Base-by-base conservation (phyloP, 139 green algal genomes). In the Zygnema circumcarinatum region DNA sequence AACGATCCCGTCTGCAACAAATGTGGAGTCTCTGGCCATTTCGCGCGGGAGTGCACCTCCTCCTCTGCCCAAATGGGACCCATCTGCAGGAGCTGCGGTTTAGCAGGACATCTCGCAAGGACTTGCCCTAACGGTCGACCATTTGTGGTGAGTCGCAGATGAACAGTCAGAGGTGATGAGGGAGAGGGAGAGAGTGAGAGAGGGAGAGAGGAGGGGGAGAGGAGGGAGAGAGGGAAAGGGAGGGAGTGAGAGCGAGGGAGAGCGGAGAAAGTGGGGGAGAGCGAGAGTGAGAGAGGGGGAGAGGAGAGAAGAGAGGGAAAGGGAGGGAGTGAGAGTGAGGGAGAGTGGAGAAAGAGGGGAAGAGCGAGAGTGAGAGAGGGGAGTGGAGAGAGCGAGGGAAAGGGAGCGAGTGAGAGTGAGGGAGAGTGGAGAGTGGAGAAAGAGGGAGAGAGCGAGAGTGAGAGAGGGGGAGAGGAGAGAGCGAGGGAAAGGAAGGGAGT, bases 1-100 rank as follows among this genome's bases (percentile, higher is more conserved):
- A 78, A 87, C 75, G 32, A 35, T 38, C 84, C 84, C 35, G 84
- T 89, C 2, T 89, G 84, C 84, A 89, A 89, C 76, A 74, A 31
- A 29, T 89, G 84, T 75, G 84, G 84, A 74, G 2, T 47, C 16
- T n/a, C 33, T n/a, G 75, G 84, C 31, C 84, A 89, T 67, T 79
- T 89, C 0, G 76, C 84, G 1, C 39, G 38, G 31, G 38, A 84
- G 29, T 89, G 84, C 42, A 25, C 84, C 36, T 21, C 29, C 2
- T 22, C 1, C 0, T 25, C 2, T 62, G 80, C 31, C 21, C n/a
- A 2, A 62, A 11, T 22, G 2, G 67, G 79, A 2, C 52, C 31
- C 22, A 31, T 22, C 82, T 32, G 40, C 7, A 35, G 78, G 25
- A 53, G 81, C 31, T 38, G 2, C 16, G 52, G 54, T 2, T 29